These are phyloP conservation scores for Saccharomycopsis sp. DNA, from an alignment of 805 yeast species.

Conservation along the genomic window DNA sequence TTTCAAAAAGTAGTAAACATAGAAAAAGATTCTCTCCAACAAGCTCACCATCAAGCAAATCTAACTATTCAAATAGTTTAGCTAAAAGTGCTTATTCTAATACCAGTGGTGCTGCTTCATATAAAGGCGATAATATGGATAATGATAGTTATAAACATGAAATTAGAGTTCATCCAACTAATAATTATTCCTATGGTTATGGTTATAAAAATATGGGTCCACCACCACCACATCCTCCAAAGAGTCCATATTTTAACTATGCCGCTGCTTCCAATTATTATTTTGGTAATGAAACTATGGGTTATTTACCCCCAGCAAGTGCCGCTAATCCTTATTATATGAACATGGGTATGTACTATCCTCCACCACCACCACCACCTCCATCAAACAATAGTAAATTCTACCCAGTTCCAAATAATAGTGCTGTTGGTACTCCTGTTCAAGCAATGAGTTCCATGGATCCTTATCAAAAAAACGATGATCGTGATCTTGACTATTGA, in stretches of 20 bases:
- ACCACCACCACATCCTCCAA: not conserved
- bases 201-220: not conserved
- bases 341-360: constrained; percentile 2
- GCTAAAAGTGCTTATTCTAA: not conserved
- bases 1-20: not conserved
- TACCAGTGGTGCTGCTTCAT: not conserved
- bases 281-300: not conserved
- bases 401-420: no score
- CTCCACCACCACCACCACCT: not conserved
- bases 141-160: no score
- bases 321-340: constrained; percentile 3
- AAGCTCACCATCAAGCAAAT: constrained; percentile 1
- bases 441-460: no score
- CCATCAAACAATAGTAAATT: no score
- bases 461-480: no score
- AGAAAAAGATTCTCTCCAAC: not conserved
- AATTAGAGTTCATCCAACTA: no score
- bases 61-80: not conserved
- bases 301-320: not conserved
- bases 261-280: not conserved
- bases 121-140: no score
- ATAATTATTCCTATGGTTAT: no score
- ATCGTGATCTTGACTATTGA: no score
- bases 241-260: not conserved
- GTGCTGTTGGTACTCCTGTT: no score